Base-by-base conservation (phyloP, 257 asterid genomes). In the Capsicum chinense region DNA sequence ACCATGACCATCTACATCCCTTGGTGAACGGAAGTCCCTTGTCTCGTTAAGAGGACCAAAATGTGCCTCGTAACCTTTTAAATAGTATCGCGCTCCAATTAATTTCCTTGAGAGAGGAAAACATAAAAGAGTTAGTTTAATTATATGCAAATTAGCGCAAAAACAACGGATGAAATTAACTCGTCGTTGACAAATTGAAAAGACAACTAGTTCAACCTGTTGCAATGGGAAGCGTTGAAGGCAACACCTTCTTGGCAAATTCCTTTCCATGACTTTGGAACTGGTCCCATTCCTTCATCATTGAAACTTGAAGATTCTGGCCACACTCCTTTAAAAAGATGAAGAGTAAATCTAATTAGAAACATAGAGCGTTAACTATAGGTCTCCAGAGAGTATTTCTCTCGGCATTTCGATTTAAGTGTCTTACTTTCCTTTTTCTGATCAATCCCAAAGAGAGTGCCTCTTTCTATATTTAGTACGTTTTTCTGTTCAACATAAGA, bases 221-320 rank as follows among this genome's bases (percentile, higher is more conserved):
- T 90, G 67, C 92, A 91, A 11, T 86, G 85, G 5, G 91, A 87
- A 5, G 91, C 62, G 58, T 83, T 90, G 7, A 90, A 89, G 26
- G 64, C 89, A 14, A 15, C 86, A 0, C 93, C 94, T 14, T 5
- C 12, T 67, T 90, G 83, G 64, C 94, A 91, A 14, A 33, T 83
- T 4, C 94, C 94, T 58, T 82, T 84, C 93, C 94, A 91, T 0
- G 90, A 87, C 6, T 69, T 1, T 35, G 94, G 94, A 81, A 91
- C 67, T 11, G 89, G 94, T 58, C 81, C 93, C 92, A 91, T 91
- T 17, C 90, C 92, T 9, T 70, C 83, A 19, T 90, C 93, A 21
- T 39, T 84, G 69, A 87, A 91, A 67, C 94, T 91, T 57, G 79
- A 62, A 13, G 90, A 91, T 79, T 89, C 94, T 2, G 92, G 93